Base-by-base conservation (phyloP, 176 grass and related monocot species). In the Raddia guianensis region DNA sequence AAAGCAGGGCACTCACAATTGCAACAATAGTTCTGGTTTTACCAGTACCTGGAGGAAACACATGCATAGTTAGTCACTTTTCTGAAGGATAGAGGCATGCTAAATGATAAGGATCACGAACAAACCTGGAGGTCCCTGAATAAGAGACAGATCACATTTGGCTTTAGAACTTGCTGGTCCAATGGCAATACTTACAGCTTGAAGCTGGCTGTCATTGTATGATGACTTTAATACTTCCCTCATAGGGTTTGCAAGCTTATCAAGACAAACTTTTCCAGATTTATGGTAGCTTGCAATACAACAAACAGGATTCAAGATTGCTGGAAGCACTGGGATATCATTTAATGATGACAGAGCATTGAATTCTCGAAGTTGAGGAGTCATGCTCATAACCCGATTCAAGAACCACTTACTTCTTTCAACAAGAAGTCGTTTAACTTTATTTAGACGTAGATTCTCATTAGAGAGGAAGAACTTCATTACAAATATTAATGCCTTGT, bases 41-140 rank as follows among this genome's bases (percentile, higher is more conserved):
- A 75, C 91, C 91, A 20, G 94, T 97, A 34, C 94, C 94, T 97
- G 80, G 46, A 94, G 42, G 45, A 79, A 86, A 77, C 72, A 61
- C 2, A 58, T 81, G 44, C 6, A 82, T 68, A 64, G 79, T 69
- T 32, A 44, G 8, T 77, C 44, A 54, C 11, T 15, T 52, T 66
- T 61, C 15, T 80, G 20, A 51, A 62, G 16, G 37, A 55, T 75
- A 9, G 12, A 78, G 44, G 68, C 77, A 32, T 32, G 76, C 49
- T 55, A 76, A 65, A 34, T 21, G 52, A 64, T 46, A 48, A 71
- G 15, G 12, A 79, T 70, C 18, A 21, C 61, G 12, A 40, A 71
- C 83, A 78, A 83, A 98, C 92, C 95, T 89, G 95, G 95, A 91
- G 95, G 95, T 35, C 95, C 95, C 80, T 98, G 95, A 73, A 98